Base-by-base conservation (phyloP, 306 rosid species). In the Sophora flavescens region DNA sequence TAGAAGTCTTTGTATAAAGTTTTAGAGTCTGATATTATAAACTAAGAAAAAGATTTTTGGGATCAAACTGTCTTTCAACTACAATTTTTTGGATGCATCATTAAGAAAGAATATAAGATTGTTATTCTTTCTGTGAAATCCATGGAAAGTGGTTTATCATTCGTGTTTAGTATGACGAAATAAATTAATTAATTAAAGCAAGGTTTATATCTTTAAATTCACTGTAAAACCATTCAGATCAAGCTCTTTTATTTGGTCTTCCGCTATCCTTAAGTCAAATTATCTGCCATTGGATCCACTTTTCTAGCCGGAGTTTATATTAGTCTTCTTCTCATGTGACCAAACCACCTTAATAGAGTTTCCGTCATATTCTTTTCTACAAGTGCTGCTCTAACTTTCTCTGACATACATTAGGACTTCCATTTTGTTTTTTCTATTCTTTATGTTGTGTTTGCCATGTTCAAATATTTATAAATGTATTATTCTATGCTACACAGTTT, bases 401-500 rank as follows among this genome's bases (percentile, higher is more conserved):
- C 32, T 50, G 32, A 8, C 14, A 63, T 71, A 63, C 10, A 62
- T 44, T 35, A 47, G 33, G 82, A 41, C 68, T 36, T 14, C 53
- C 45, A n/a, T 70, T 61, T 80, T 71, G 12, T 10, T 18, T 65
- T 33, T 45, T 52, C 14, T 0, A 2, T 60, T 75, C 51, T 65
- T 14, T 57, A n/a, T 77, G 39, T 61, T 72, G 60, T 26, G 62
- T 57, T 58, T 57, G 11, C 28, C 33, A 65, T 76, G 68, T 63
- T 70, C 9, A 12, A 26, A 57, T 63, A 60, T 78, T 81, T 61
- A 78, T 78, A 50, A 68, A 59, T 61, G 3, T 74, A 18, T 73
- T 53, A 58, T 53, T 78, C 58, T 78, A 38, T 79, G 44, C 18
- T 83, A 47, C 64, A 64, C 92, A 95, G 97, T 95, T 90, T 76